Evolutionary conservation across 805 yeast species (phyloP).

Genomic region (Yamadazyma takamatsuzukensis): DNA sequence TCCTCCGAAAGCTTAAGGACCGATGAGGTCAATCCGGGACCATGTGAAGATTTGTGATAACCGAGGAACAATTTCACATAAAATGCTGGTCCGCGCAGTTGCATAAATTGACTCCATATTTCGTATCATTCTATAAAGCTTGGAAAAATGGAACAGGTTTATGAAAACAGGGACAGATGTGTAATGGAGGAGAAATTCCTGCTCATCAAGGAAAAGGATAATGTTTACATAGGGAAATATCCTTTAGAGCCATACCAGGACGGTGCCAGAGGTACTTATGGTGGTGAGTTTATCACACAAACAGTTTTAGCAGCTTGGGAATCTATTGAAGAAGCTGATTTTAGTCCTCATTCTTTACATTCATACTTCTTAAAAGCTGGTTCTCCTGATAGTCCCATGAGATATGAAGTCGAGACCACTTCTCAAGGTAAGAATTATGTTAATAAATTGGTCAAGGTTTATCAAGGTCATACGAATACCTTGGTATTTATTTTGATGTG

Average conservation of each 20-base stretch:
- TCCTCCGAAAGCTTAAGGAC: too few relatives aligned
- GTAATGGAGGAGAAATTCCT: slow-evolving; percentile 15
- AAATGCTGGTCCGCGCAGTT: too few relatives aligned
- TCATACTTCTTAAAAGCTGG: slow-evolving; percentile 37
- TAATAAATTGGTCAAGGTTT: slow-evolving; percentile 27
- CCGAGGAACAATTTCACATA: too few relatives aligned
- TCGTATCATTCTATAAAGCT: too few relatives aligned
- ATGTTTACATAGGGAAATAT: slow-evolving; percentile 14
- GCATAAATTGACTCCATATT: too few relatives aligned
- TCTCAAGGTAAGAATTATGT: slow-evolving; percentile 33
- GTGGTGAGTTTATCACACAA: slow-evolving; percentile 37
- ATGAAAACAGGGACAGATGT: slow-evolving; percentile 11
- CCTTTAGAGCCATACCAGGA: slow-evolving; percentile 19
- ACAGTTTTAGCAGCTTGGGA: slow-evolving; percentile 35
- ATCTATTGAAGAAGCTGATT: slow-evolving; percentile 16
- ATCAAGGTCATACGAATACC: slow-evolving; percentile 23
- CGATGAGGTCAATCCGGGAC: too few relatives aligned
- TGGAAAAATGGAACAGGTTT: slow-evolving; percentile 10
- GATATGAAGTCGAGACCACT: slow-evolving; percentile 28
- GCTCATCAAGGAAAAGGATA: slow-evolving; percentile 8
- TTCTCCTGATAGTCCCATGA: slow-evolving; percentile 20
- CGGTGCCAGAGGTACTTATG: slow-evolving; percentile 35
- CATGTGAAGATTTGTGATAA: too few relatives aligned
- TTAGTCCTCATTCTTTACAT: slow-evolving; percentile 38
- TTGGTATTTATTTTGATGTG: slow-evolving; percentile 27